These are phyloP conservation scores for Aureobasidium sp. DNA, from an alignment of 2,329 filamentous ascomycete species.

Conservation along the genomic window DNA sequence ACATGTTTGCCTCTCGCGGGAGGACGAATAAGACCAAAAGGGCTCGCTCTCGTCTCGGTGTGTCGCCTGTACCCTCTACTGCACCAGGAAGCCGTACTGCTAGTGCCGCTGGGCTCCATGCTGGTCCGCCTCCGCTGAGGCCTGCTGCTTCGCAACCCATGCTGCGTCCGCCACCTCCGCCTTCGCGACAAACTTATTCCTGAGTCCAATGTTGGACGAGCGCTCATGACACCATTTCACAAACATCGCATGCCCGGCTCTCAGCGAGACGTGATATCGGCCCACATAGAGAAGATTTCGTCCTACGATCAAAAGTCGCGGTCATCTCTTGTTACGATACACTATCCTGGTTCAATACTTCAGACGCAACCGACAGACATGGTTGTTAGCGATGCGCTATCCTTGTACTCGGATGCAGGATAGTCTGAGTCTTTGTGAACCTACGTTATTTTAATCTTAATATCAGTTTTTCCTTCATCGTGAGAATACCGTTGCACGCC, in stretches of 20 bases:
- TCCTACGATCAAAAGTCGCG: neutral
- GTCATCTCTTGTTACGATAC: neutral
- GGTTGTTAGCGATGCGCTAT: neutral
- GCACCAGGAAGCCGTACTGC: conserved; percentile 14
- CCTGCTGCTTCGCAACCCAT: neutral
- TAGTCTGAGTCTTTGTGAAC: neutral
- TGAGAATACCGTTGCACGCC: neutral
- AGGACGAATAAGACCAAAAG: conserved; percentile 7
- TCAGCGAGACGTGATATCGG: no score
- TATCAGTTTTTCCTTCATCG: neutral
- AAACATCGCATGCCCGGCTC: neutral
- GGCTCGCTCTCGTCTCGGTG: neutral
- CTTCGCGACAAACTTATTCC: conserved; percentile 4
- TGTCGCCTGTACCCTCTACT: conserved; percentile 2
- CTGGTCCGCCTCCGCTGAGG: neutral
- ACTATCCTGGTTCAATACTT: neutral
- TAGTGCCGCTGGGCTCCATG: neutral
- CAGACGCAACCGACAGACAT: neutral
- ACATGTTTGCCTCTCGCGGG: conserved; percentile 16
- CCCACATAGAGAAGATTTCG: no score
- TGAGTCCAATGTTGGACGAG: neutral
- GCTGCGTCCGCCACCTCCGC: conserved; percentile 4
- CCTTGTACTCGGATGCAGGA: neutral
- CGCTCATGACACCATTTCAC: neutral
- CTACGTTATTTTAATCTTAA: neutral